Evolutionary conservation across 192 early-diverging fungal genomes (phyloP).

Genomic region (Umbelopsis ramanniana): DNA sequence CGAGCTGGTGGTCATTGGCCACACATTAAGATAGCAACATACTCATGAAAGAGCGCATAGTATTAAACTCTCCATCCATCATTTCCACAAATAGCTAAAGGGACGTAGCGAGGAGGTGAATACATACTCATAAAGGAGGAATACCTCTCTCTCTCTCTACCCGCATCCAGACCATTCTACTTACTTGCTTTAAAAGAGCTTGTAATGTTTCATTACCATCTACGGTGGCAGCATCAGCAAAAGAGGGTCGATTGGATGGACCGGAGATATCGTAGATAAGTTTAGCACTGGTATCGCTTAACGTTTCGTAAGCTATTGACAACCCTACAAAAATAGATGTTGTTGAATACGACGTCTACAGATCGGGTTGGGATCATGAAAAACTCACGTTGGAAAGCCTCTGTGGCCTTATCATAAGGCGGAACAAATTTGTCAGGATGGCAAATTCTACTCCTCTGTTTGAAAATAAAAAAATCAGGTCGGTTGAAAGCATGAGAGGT

Average conservation of each 20-base stretch:
- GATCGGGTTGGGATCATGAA: neutral
- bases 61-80: constrained; percentile 18
- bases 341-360: neutral
- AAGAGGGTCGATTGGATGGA: neutral
- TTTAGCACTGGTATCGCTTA: constrained; percentile 54
- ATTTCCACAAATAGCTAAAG: constrained; percentile 26
- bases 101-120: neutral
- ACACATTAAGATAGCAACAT: neutral
- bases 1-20: neutral
- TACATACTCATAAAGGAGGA: neutral
- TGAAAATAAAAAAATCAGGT: too few relatives aligned
- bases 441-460: constrained; percentile 55
- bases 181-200: constrained; percentile 16
- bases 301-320: constrained; percentile 58
- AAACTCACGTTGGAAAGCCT: constrained; percentile 58
- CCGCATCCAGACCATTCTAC: neutral
- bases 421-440: constrained; percentile 63
- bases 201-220: constrained; percentile 20
- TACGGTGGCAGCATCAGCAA: constrained; percentile 14
- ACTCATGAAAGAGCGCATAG: constrained; percentile 19
- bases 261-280: constrained; percentile 59
- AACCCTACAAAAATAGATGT: constrained; percentile 41
- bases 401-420: constrained; percentile 57
- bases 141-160: too few relatives aligned
- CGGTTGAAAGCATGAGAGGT: neutral